Base-by-base conservation (phyloP, 371 early-diverging fungal species). In the Mortierella sp. region DNA sequence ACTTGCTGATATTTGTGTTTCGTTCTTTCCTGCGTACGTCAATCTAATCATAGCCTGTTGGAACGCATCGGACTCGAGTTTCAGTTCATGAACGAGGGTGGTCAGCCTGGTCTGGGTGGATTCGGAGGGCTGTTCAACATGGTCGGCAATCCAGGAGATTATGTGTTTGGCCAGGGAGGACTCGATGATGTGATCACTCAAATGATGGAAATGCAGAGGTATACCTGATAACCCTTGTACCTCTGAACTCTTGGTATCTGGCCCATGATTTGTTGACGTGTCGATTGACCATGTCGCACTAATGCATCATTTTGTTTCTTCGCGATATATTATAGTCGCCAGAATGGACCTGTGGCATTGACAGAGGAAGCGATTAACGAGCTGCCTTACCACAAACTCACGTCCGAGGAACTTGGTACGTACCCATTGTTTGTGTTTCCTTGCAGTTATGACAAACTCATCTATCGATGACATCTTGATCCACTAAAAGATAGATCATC, bases 171-270 rank as follows among this genome's bases (percentile, higher is more conserved):
- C 34, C 91, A 91, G 74, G 84, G 84, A 52, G 95, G 92, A 26
- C 88, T 95, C 26, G 96, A 96, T 82, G 93, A 96, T 82, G 94
- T 96, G 68, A 95, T 96, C 74, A 92, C 95, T 11, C 95, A 94
- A 72, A 80, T 96, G 79, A 95, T 96, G 96, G 96, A 96, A 73
- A 94, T 94, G 79, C 90, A 92, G 58, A 85, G 82, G 76, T 90
- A 89, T 88, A 90, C 84, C 76, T 47, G 11, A 26, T 42, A 9
- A 13, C 58, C 42, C 13, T 14, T 54, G 28, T 16, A 16, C 16
- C 60, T 16, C 16, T 60, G 31, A 19, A 60, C 13, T 38, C 24
- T 45, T 52, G 14, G 3, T 38, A 57, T 5, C 2, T 58, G 71
- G 7, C 14, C n/a, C 24, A 24, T 31, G 16, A 19, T 21, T 60